Conservation (phyloP, 495 filamentous ascomycete genomes). For the Sporormia fimetaria region DNA sequence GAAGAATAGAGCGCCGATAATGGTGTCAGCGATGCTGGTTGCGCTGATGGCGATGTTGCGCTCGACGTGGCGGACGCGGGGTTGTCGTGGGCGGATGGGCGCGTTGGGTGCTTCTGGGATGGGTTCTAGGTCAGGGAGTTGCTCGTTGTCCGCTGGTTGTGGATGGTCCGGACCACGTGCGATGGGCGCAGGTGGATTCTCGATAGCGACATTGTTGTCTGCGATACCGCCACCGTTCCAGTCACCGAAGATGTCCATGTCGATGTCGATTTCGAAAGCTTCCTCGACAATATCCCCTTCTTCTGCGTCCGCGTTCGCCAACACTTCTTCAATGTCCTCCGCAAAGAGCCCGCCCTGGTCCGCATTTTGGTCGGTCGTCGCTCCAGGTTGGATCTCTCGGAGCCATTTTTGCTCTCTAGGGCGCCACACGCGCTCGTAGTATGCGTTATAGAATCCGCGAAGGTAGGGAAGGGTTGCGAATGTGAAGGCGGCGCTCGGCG, state of each 20-base stretch:
- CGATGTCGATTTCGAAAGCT: slow-evolving; percentile 30
- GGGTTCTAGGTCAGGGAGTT: not conserved
- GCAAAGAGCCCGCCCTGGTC: slow-evolving; percentile 26
- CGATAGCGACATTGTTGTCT: slow-evolving; percentile 20
- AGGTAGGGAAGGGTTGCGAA: slow-evolving; percentile 57
- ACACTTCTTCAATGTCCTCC: slow-evolving; percentile 33
- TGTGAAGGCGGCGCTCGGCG: slow-evolving; percentile 60
- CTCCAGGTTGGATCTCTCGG: slow-evolving; percentile 53
- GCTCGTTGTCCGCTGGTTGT: slow-evolving; percentile 9
- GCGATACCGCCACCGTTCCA: slow-evolving; percentile 27
- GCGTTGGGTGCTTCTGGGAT: slow-evolving; percentile 12
- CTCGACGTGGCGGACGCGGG: slow-evolving; percentile 18
- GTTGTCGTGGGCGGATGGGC: slow-evolving; percentile 9
- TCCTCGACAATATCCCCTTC: slow-evolving; percentile 34
- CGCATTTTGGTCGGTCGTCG: slow-evolving; percentile 13
- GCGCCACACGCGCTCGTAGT: slow-evolving; percentile 54
- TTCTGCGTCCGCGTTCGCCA: slow-evolving; percentile 39
- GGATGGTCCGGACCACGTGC: slow-evolving; percentile 22
- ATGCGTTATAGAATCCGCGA: slow-evolving; percentile 52
- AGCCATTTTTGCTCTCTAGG: slow-evolving; percentile 54
- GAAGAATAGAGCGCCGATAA: slow-evolving; percentile 54
- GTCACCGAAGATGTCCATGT: slow-evolving; percentile 28
- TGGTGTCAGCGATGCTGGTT: slow-evolving; percentile 42
- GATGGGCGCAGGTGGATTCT: slow-evolving; percentile 20
- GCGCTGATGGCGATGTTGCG: slow-evolving; percentile 41